Base-by-base conservation (phyloP, 106 monocot species). In the Acorus calamus region DNA sequence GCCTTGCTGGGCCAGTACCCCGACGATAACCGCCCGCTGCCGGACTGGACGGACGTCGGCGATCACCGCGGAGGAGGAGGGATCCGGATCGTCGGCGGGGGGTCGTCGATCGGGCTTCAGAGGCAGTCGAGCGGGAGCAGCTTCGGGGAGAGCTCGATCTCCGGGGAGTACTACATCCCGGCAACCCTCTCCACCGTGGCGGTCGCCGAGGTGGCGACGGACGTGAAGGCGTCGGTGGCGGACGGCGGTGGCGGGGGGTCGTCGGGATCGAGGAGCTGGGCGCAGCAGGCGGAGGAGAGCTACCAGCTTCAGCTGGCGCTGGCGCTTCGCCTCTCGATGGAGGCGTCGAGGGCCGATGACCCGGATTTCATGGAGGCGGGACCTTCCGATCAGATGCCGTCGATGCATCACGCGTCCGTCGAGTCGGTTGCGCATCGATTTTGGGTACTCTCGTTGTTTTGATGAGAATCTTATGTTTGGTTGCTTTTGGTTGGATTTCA, bases 241-340 rank as follows among this genome's bases (percentile, higher is more conserved):
- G 42, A 8, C 7, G 8, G 8, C 7, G 45, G 11, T 10, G 42
- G 43, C 44, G 28, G 28, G 28, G 28, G n/a, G 3, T 8, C 68
- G 2, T 70, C 68, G 8, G 69, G 71, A 11, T 53, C 74, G 56
- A 91, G 81, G 83, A 91, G 91, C 80, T 98, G 91, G 96, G 91
- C 96, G 42, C 96, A 91, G 87, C 96, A 98, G 80, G 91, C 91
- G 6, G 91, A 98, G 83, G 96, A 98, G 80, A 77, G 87, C 5
- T 98, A 91, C 70, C 96, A 91, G 66, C 80, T 98, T 7, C 96
- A 98, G 80, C 87, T 91, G 42, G 91, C 91, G 8, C 77, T 98
- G 14, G 96, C 96, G 5, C 81, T 98, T 42, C 77, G 91, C 47
- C 81, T 98, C 48, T 91, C 91, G 65, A 76, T 80, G 3, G 96